These are phyloP conservation scores for Oryza glaberrima DNA, from an alignment of 176 grass and related monocot genomes.

Conservation along the genomic window DNA sequence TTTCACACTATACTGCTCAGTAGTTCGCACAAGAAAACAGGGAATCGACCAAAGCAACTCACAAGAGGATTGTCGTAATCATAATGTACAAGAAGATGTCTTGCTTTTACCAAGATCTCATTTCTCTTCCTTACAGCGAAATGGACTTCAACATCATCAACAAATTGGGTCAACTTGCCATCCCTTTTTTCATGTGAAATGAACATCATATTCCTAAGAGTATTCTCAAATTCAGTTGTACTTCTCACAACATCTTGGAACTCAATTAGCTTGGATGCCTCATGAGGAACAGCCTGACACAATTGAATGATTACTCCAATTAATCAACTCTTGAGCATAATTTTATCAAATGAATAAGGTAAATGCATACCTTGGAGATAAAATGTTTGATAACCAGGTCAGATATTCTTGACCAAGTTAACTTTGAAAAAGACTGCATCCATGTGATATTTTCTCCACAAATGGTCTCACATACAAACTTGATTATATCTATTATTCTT, in stretches of 20 bases:
- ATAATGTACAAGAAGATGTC: constrained; percentile 73
- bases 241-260: constrained; percentile 89
- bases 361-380: constrained; percentile 81
- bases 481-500: constrained; percentile 76
- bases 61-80: constrained; percentile 65
- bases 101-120: constrained; percentile 87
- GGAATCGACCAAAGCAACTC: constrained; percentile 50
- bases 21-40: constrained; percentile 28
- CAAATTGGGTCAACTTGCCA: constrained; percentile 85
- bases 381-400: constrained; percentile 87
- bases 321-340: constrained; percentile 10
- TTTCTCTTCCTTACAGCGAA: constrained; percentile 93
- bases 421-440: constrained; percentile 73
- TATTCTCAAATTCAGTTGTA: constrained; percentile 78
- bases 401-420: constrained; percentile 89
- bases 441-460: constrained; percentile 79
- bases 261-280: constrained; percentile 79
- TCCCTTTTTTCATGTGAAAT: constrained; percentile 75
- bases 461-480: constrained; percentile 69
- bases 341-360: constrained; percentile 27
- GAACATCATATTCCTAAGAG: constrained; percentile 72
- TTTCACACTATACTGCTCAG: constrained; percentile 20
- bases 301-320: constrained; percentile 31
- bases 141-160: constrained; percentile 93
- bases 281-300: constrained; percentile 82